Conservation (phyloP, 768 basidiomycete species). For the Boletus vinaceobasis region DNA sequence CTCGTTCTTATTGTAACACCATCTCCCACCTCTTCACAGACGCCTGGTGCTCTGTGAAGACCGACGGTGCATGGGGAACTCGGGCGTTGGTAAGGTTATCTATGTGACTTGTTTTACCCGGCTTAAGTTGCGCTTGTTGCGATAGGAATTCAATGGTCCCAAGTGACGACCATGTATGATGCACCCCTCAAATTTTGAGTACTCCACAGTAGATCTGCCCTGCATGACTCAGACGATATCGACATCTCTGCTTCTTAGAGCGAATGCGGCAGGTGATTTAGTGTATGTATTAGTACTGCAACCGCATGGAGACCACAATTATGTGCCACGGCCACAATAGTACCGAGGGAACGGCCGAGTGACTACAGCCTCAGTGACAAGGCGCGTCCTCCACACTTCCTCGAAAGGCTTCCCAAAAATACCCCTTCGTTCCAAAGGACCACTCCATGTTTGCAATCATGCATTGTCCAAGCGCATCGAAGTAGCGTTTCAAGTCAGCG, state of each 20-base stretch:
- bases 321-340: not conserved
- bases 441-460: slow-evolving; percentile 62
- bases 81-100: slow-evolving; percentile 12
- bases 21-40: slow-evolving; percentile 10
- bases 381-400: slow-evolving; percentile 48
- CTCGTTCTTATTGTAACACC: slow-evolving; percentile 21
- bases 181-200: slow-evolving; percentile 10
- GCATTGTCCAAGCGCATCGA: slow-evolving; percentile 58
- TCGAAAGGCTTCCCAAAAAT: slow-evolving; percentile 58
- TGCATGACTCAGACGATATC: slow-evolving; percentile 6
- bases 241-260: slow-evolving; percentile 2
- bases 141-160: not conserved
- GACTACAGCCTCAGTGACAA: slow-evolving; percentile 25
- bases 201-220: slow-evolving; percentile 7
- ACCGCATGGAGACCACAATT: not conserved
- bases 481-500: slow-evolving; percentile 47
- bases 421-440: slow-evolving; percentile 68
- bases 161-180: not conserved
- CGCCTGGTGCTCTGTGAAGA: slow-evolving; percentile 13
- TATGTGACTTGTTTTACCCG: not conserved
- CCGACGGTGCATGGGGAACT: not conserved
- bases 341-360: slow-evolving; percentile 1
- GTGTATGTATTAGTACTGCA: slow-evolving; percentile 16
- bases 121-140: slow-evolving; percentile 3
- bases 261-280: slow-evolving; percentile 2